Evolutionary conservation across 768 basidiomycete species (phyloP), one percentile per base, ranked within the genome.

Genomic region (Trametopsis cervina): DNA sequence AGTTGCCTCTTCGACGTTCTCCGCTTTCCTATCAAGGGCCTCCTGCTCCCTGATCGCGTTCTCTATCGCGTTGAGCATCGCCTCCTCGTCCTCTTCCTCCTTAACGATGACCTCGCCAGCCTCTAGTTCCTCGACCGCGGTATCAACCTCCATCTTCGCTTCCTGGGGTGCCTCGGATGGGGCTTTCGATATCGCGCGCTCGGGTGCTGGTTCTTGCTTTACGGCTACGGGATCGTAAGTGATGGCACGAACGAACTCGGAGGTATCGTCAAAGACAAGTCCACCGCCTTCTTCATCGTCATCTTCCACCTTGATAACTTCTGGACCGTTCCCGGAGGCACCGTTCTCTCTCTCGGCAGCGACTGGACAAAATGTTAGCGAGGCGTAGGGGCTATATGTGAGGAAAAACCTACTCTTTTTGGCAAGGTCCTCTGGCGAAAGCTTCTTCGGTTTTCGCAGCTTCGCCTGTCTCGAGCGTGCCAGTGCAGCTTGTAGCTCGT

Each of bases 401-500:
- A 15, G 29, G 7, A 15, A 33, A 7, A 15, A 15, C 29, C 29
- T 33, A 92, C 90, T 79, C 68, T 77, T 82, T 49, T 73, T 71
- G 1, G 89, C 90, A 20, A 94, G 69, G 56, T 95, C 83, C 59
- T 96, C 92, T 0, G 90, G 84, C 3, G 83, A 76, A 12, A 85
- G 46, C 58, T 87, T 90, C 61, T 88, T 85, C 18, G 74, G 56
- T 62, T 87, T 90, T 60, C 78, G 80, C 3, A 91, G 71, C 57
- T 88, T 89, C 42, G 85, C 85, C 58, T 86, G 80, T 49, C 96
- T 77, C 50, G 89, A 81, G 9, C 89, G 80, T 27, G 95, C 85
- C 50, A 98, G 73, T 22, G 89, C 90, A 36, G 89, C 88, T 72
- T 97, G 94, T 37, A 99, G 78, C 60, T 99, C 96, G 65, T 99